Percentiles rank a stretch among this genome's conserved stretches.
Evolutionary conservation across 768 basidiomycete genomes (phyloP).

Genomic region (Panus rudis): DNA sequence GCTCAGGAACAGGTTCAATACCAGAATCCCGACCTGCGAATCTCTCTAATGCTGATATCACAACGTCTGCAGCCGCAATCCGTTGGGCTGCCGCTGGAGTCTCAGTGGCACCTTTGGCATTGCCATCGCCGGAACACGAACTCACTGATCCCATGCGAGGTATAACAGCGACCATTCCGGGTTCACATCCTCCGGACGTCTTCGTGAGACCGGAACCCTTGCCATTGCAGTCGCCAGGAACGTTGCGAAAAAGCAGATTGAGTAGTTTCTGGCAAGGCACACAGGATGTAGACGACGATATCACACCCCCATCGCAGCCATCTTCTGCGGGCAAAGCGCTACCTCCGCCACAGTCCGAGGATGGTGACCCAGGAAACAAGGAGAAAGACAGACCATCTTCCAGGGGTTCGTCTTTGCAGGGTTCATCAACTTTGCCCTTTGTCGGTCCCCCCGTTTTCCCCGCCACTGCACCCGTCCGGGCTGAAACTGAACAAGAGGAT

Average conservation of each 20-base stretch:
- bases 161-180: constrained; percentile 58
- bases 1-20: constrained; percentile 21
- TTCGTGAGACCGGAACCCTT: constrained; percentile 22
- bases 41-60: constrained; percentile 41
- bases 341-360: too few relatives aligned
- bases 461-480: constrained; percentile 22
- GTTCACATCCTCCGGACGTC: constrained; percentile 39
- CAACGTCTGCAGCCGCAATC: constrained; percentile 72
- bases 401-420: too few relatives aligned
- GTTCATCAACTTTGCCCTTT: too few relatives aligned
- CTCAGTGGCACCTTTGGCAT: constrained; percentile 77
- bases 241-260: constrained; percentile 46
- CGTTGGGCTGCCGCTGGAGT: constrained; percentile 81
- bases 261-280: constrained; percentile 77
- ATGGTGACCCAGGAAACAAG: background rate
- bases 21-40: constrained; percentile 5
- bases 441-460: constrained; percentile 13
- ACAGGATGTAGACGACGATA: constrained; percentile 48
- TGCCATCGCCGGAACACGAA: constrained; percentile 89
- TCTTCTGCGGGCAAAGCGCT: background rate
- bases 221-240: constrained; percentile 35
- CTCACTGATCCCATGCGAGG: constrained; percentile 86
- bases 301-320: background rate
- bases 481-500: constrained; percentile 9
- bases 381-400: background rate